Evolutionary conservation across 192 early-diverging fungal genomes (phyloP), one percentile per base, ranked within the genome.

Genomic region (Oehlia diaphana): DNA sequence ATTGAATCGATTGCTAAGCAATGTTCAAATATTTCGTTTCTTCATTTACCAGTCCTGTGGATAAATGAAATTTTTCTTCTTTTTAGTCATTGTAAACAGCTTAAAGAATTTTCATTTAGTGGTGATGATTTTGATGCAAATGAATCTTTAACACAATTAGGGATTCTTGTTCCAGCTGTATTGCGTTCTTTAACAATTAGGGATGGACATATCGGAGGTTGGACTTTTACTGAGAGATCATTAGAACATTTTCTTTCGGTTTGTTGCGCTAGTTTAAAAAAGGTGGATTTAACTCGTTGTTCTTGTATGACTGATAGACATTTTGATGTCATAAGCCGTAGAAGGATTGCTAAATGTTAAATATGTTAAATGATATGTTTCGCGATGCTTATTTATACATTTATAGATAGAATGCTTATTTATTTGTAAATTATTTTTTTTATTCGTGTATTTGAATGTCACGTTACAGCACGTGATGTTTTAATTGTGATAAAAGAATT

Each of bases 201-300:
- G n/a, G 63, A 64, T 64, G 63, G 63, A 12, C 63, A 64, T 64
- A 64, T 23, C 16, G 63, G n/a, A 64, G 63, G 63, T 64, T 64
- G 63, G 63, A 21, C 21, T 21, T 63, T 64, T 64, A 64, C 63
- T 12, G 63, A 64, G 10, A 64, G 26, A 28, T 64, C 63, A 23
- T 28, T 64, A 23, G 63, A 64, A 64, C 10, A 28, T 23, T 64
- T 64, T 64, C 26, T 64, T 9, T 21, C 9, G n/a, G 9, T 9
- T 64, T 64, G 63, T 16, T 1, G 26, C 7, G 63, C 63, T 64
- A 21, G 8, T 64, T 64, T 64, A 28, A 6, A 64, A 64, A 28
- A 23, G 26, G 21, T 64, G n/a, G 63, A 64, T 12, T 64, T 64
- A 28, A 64, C n/a, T 23, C 21, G 26, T 28, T 64, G 63, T 28